Base-by-base conservation (phyloP, 2,329 filamentous ascomycete genomes). In the Ascochyta viciae-villosae region DNA sequence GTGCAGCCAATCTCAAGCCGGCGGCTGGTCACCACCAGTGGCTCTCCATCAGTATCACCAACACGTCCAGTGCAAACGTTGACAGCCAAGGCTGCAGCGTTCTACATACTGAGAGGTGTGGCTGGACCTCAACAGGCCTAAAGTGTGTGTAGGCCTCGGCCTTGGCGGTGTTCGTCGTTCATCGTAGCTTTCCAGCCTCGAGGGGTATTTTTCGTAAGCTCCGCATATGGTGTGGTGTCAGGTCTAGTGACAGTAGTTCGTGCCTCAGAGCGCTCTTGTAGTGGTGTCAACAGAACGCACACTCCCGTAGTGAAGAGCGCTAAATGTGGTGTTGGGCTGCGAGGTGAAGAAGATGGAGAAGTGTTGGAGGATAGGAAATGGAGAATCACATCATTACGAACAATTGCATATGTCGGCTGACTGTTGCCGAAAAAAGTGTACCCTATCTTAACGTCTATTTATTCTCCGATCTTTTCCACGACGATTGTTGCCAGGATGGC, bases 41-140 rank as follows among this genome's bases (percentile, higher is more conserved):
- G 29, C n/a, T 13, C 15, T 40, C 39, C 27, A 12, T 29, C 19
- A 35, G 33, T 13, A n/a, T 16, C 44, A 3, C 13, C 40, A 16
- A 7, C n/a, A 33, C 27, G 23, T 23, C 12, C 29, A 23, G 3
- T 22, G 29, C 9, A n/a, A 19, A 45, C 35, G 2, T 35, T 37
- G n/a, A 50, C 41, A 29, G 35, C 10, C 41, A n/a, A 50, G 31
- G 27, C 41, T 15, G 22, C 34, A 22, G 52, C 37, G 10, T 23
- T 19, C 31, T 46, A 50, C 29, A 50, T 55, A 8, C 33, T 46
- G 40, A 49, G 27, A 45, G 52, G 45, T 6, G 9, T 54, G 23
- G 40, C n/a, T 40, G 34, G 45, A 12, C 13, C 22, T 15, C 15
- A 27, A 22, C 3, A 31, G 9, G 12, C 24, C 26, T 44, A 19